Conservation (phyloP, 148 eudicot species). For the Drosera capensis region DNA sequence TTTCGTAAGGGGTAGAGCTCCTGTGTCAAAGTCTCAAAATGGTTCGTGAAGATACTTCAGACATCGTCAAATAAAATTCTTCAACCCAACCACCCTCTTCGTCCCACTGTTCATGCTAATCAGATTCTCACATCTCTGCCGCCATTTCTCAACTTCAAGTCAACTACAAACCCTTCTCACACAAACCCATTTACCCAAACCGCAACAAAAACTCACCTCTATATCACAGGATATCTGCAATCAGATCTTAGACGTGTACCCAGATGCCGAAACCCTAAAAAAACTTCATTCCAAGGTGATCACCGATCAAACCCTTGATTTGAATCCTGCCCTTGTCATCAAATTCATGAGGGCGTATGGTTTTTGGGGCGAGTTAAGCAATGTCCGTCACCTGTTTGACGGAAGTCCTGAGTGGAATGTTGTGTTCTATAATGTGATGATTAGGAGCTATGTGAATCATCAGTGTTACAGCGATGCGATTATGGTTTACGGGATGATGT, state of each 20-base stretch:
- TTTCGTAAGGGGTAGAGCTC: too few species aligned
- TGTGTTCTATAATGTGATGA: constrained; percentile 60
- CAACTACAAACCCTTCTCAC: constrained; percentile 7
- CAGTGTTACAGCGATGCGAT: constrained; percentile 35
- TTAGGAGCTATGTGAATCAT: constrained; percentile 65
- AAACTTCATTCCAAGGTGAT: constrained; percentile 40
- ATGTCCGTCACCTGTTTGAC: constrained; percentile 55
- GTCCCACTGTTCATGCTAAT: constrained; percentile 11
- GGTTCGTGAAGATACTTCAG: too few species aligned
- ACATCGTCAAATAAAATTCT: background rate
- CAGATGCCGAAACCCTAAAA: constrained; percentile 39
- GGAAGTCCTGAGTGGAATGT: constrained; percentile 46
- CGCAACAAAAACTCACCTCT: constrained; percentile 7
- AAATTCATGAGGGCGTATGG: constrained; percentile 70
- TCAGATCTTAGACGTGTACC: constrained; percentile 38
- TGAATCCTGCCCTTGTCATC: constrained; percentile 35
- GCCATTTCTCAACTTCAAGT: constrained; percentile 28
- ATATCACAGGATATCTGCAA: constrained; percentile 23
- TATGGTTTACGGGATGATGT: constrained; percentile 31
- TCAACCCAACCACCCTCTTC: background rate
- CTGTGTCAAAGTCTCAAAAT: too few species aligned
- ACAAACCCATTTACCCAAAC: background rate
- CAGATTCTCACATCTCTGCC: constrained; percentile 10
- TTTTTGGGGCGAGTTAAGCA: constrained; percentile 22
- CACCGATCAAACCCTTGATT: constrained; percentile 20